These are phyloP conservation scores for Aspergillus flavus DNA, from an alignment of 2,329 filamentous ascomycete genomes.

Conservation along the genomic window DNA sequence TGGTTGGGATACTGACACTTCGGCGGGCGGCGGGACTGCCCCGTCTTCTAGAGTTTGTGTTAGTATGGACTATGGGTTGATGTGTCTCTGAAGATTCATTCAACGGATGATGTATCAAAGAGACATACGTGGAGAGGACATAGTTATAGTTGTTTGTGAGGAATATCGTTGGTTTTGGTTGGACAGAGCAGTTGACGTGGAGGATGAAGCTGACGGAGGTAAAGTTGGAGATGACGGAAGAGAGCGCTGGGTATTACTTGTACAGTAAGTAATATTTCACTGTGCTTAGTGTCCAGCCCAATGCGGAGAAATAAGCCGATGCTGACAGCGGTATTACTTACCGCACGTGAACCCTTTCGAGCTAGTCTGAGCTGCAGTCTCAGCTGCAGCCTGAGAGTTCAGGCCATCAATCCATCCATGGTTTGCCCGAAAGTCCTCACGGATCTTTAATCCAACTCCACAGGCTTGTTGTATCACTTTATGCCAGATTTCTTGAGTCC, in stretches of 20 bases:
- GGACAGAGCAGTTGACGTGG: not conserved
- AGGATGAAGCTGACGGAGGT: slow-evolving; percentile 4
- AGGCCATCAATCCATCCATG: not conserved
- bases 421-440: not conserved
- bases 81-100: not conserved
- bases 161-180: not conserved
- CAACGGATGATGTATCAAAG: not conserved
- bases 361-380: too few relatives aligned
- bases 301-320: not conserved
- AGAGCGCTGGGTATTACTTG: not conserved
- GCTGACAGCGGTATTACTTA: not conserved
- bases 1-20: slow-evolving; percentile 36
- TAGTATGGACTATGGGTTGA: slow-evolving; percentile 10
- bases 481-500: not conserved
- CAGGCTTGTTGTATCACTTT: not conserved
- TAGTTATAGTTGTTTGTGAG: not conserved
- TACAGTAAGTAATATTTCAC: too few relatives aligned
- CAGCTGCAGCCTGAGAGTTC: not conserved
- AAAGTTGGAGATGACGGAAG: not conserved
- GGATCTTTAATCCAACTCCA: not conserved
- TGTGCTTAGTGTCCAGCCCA: not conserved
- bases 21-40: slow-evolving; percentile 33
- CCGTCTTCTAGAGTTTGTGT: slow-evolving; percentile 16
- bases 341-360: not conserved
- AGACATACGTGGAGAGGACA: not conserved